Evolutionary conservation across 768 basidiomycete genomes (phyloP), one percentile per base, ranked within the genome.

Genomic region (Thelephora aurantiotincta): DNA sequence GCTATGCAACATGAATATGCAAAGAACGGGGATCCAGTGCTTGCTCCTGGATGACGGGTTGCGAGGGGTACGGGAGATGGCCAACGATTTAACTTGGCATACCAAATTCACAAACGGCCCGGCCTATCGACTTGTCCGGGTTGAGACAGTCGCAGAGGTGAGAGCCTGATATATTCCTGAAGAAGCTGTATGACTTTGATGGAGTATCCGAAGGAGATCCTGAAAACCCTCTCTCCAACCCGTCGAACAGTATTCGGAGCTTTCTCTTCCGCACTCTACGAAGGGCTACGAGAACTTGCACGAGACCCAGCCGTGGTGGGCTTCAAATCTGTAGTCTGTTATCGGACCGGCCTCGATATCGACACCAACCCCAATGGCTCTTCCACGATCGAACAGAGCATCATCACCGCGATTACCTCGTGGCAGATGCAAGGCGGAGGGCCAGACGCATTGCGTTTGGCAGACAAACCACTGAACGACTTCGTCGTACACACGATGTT

Each of bases 291-390:
- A 56, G 58, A 47, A 76, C 75, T 2, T 48, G 35, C 26, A 30
- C 26, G 26, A 4, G 69, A 80, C 49, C 54, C 62, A 0, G 62
- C 67, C 30, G 79, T 85, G 9, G 82, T 65, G 1, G 76, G 72
- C 1, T 83, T 85, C 70, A 88, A 89, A 59, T 84, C 82, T 9
- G 71, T 86, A 38, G 69, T 77, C 1, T 84, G 83, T 61, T 88
- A 89, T 58, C 75, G 86, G 43, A 82, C 83, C 0, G 86, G 86
- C 2, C 65, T 89, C 41, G 68, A 77, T 54, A 30, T 30, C 26
- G 9, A 30, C 26, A 30, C 22, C 50, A 41, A 55, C 48, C 6
- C 41, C 13, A 14, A 35, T 26, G 44, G 42, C 30, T 33, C 5
- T 13, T 13, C 14, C 6, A 49, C 48, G 22, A 33, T 71, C 55